A percentile compares a stretch with the other conserved stretches of the same genome.
Conservation (phyloP, 306 rosid species). For the Vigna angularis region DNA sequence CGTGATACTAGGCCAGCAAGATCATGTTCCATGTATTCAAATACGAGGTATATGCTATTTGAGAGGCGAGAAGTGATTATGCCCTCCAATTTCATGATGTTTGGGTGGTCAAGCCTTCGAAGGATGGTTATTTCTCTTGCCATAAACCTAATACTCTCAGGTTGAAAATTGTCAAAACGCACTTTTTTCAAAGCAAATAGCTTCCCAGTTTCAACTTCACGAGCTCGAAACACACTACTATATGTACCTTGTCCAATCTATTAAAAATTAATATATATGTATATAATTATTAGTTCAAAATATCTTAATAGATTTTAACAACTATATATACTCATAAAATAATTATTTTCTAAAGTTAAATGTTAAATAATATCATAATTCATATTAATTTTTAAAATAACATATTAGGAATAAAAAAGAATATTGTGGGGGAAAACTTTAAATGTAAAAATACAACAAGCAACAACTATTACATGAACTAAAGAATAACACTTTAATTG, state of each 20-base stretch:
- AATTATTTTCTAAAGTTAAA: too few species aligned
- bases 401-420: too few species aligned
- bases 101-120: conserved; percentile 94
- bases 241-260: conserved; percentile 98
- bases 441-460: too few species aligned
- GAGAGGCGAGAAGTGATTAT: conserved; percentile 78
- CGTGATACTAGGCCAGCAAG: conserved; percentile 91
- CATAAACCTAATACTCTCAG: conserved; percentile 96
- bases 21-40: conserved; percentile 99
- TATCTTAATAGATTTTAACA: background rate
- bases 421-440: too few species aligned
- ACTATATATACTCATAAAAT: background rate
- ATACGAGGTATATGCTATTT: conserved; percentile 90
- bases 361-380: too few species aligned
- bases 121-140: conserved; percentile 91
- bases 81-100: conserved; percentile 94
- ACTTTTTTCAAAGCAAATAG: conserved; percentile 94
- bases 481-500: too few species aligned
- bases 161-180: conserved; percentile 86
- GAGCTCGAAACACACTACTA: conserved; percentile 95
- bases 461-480: too few species aligned
- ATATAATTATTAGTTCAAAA: background rate
- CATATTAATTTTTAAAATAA: background rate
- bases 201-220: conserved; percentile 81
- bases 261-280: too few species aligned